Evolutionary conservation across 306 rosid genomes (phyloP).

Genomic region (Canavalia ensiformis): DNA sequence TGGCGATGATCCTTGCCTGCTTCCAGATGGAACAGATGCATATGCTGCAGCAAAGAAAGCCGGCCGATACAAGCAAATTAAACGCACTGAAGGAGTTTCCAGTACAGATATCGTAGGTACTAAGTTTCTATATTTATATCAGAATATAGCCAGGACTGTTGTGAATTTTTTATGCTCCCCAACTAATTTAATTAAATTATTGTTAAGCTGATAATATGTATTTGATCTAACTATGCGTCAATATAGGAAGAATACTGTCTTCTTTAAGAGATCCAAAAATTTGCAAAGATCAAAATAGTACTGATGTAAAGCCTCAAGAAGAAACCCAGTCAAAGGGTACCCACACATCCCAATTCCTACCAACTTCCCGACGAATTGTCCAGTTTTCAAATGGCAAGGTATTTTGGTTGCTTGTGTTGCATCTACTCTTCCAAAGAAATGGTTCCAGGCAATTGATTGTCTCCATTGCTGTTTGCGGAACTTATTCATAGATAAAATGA

Average conservation of each 20-base stretch:
- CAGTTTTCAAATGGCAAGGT: conserved; percentile 99
- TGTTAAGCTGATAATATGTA: conserved; percentile 33
- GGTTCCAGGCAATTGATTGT: conserved; percentile 22
- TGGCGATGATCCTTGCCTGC: conserved; percentile 99
- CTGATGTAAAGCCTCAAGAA: conserved; percentile 56
- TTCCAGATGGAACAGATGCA: conserved; percentile 99
- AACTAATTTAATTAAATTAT: conserved; percentile 31
- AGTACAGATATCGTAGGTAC: conserved; percentile 99
- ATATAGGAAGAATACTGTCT: conserved; percentile 90
- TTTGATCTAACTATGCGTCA: conserved; percentile 39
- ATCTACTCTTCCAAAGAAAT: not conserved
- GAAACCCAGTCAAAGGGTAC: conserved; percentile 61
- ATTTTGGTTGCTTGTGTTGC: conserved; percentile 41
- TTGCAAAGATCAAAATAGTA: conserved; percentile 54
- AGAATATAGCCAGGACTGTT: conserved; percentile 27
- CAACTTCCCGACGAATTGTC: conserved; percentile 92
- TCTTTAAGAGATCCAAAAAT: conserved; percentile 55
- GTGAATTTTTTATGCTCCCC: conserved; percentile 24
- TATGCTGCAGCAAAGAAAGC: conserved; percentile 95
- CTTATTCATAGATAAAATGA: not conserved
- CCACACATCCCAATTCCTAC: conserved; percentile 82
- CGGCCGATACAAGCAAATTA: conserved; percentile 98
- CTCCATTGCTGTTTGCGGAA: conserved; percentile 30
- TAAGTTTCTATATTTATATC: conserved; percentile 51
- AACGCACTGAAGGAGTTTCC: conserved; percentile 99